Percentiles rank a stretch among this genome's conserved stretches.
Evolutionary conservation across 768 basidiomycete species (phyloP).

Genomic region (Gloeopeniophorella convolvens): DNA sequence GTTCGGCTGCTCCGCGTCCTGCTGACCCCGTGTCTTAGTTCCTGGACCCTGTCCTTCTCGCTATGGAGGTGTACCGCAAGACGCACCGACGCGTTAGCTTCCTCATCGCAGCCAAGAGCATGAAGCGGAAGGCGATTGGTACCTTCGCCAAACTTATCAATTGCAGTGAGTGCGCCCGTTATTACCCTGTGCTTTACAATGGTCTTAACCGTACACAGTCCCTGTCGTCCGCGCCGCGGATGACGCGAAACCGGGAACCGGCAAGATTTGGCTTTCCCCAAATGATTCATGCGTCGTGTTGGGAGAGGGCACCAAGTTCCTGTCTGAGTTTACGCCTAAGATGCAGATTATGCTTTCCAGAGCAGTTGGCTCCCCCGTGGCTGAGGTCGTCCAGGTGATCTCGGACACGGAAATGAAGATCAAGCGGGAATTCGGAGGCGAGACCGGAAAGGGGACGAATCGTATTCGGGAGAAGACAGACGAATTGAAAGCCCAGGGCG

Average conservation of each 20-base stretch:
- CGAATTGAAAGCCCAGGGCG: slow-evolving; percentile 50
- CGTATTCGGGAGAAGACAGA: slow-evolving; percentile 61
- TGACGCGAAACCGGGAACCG: slow-evolving; percentile 67
- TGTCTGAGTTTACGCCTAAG: slow-evolving; percentile 59
- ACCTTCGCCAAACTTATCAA: slow-evolving; percentile 78
- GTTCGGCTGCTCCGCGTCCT: no score
- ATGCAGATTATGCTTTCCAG: slow-evolving; percentile 89
- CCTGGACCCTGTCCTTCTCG: slow-evolving; percentile 80
- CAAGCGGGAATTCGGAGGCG: slow-evolving; percentile 83
- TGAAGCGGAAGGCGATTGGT: slow-evolving; percentile 70
- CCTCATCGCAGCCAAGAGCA: slow-evolving; percentile 82
- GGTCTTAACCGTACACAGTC: slow-evolving; percentile 40
- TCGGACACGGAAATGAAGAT: slow-evolving; percentile 81
- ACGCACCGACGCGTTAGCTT: slow-evolving; percentile 75
- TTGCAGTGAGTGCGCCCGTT: slow-evolving; percentile 56
- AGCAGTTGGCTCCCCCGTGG: slow-evolving; percentile 63
- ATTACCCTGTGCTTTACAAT: not conserved
- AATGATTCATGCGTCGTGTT: slow-evolving; percentile 77
- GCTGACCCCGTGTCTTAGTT: slow-evolving; percentile 63
- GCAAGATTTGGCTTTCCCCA: slow-evolving; percentile 61
- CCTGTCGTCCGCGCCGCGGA: slow-evolving; percentile 92
- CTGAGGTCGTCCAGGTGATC: slow-evolving; percentile 82
- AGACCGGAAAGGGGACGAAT: slow-evolving; percentile 65
- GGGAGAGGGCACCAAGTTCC: slow-evolving; percentile 79
- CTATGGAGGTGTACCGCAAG: slow-evolving; percentile 78